phyloP scores from a whole-genome alignment of 148 eudicot genomes.

The Rhododendron molle region DNA sequence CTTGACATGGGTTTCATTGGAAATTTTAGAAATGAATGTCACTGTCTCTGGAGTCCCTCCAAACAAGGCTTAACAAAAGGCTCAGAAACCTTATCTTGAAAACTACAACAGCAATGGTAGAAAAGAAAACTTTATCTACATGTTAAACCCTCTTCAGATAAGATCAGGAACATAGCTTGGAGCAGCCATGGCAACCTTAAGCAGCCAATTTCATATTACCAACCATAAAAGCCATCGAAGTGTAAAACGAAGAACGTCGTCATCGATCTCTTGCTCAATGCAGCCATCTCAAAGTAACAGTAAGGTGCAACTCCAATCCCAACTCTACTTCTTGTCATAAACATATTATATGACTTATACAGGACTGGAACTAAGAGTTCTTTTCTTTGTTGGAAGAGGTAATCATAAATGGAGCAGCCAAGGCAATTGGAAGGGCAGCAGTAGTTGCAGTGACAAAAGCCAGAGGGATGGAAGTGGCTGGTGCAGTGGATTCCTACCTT shows the following conservation, averaged over 20 bases:
- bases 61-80: slow-evolving; percentile 20
- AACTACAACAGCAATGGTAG: slow-evolving; percentile 15
- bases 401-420: slow-evolving; percentile 83
- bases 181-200: slow-evolving; percentile 53
- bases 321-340: not conserved
- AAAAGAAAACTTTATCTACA: slow-evolving; percentile 9
- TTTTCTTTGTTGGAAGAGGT: slow-evolving; percentile 38
- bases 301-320: slow-evolving; percentile 37
- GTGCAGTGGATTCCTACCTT: slow-evolving; percentile 68
- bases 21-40: slow-evolving; percentile 10
- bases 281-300: slow-evolving; percentile 66
- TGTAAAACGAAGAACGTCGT: slow-evolving; percentile 12
- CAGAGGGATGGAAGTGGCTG: slow-evolving; percentile 96
- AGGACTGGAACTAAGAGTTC: slow-evolving; percentile 10
- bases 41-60: slow-evolving; percentile 17
- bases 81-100: slow-evolving; percentile 37
- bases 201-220: slow-evolving; percentile 41
- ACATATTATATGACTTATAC: not conserved
- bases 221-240: slow-evolving; percentile 3
- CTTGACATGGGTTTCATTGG: slow-evolving; percentile 1
- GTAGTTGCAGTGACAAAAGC: slow-evolving; percentile 74
- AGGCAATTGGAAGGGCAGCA: slow-evolving; percentile 90
- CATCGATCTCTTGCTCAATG: slow-evolving; percentile 50
- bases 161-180: not conserved
- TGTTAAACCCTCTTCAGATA: slow-evolving; percentile 10